Conservation (phyloP, 2,329 filamentous ascomycete genomes). For the Fusarium sp. region DNA sequence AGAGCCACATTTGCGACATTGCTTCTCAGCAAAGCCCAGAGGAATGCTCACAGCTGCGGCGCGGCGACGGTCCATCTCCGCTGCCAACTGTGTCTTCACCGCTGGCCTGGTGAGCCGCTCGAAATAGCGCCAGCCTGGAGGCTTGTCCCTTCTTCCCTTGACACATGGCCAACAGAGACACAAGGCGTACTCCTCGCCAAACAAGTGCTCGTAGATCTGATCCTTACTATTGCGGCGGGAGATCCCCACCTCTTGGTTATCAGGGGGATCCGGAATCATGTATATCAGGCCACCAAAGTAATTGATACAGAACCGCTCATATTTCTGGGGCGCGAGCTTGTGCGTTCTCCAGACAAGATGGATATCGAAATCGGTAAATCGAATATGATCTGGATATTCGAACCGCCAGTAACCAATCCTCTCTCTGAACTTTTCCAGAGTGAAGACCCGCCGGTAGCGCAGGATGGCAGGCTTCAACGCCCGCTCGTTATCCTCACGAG, state of each 20-base stretch:
- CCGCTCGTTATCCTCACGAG: background rate
- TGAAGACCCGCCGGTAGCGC: slow-evolving; percentile 33
- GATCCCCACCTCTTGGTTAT: background rate
- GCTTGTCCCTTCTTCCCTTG: slow-evolving; percentile 1
- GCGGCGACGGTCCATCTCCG: slow-evolving; percentile 11
- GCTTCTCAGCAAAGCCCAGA: slow-evolving; percentile 16
- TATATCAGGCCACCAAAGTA: slow-evolving; percentile 14
- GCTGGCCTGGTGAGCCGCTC: background rate
- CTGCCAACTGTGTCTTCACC: background rate
- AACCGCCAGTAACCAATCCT: background rate
- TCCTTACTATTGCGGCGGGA: background rate
- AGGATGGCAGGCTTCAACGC: slow-evolving; percentile 16
- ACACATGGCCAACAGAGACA: slow-evolving; percentile 40
- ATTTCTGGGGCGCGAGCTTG: slow-evolving; percentile 23
- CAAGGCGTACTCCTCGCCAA: slow-evolving; percentile 20
- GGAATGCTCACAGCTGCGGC: slow-evolving; percentile 7
- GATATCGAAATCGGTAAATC: slow-evolving; percentile 28
- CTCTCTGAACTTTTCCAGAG: slow-evolving; percentile 3
- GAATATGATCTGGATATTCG: background rate
- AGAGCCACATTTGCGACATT: slow-evolving; percentile 33
- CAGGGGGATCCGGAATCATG: slow-evolving; percentile 17
- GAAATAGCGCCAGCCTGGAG: background rate
- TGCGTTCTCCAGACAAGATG: slow-evolving; percentile 40
- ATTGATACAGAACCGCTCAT: slow-evolving; percentile 14
- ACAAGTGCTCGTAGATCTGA: slow-evolving; percentile 18